These are phyloP conservation scores for Geranium incanum DNA, from an alignment of 441 rosid genomes.

Conservation along the genomic window DNA sequence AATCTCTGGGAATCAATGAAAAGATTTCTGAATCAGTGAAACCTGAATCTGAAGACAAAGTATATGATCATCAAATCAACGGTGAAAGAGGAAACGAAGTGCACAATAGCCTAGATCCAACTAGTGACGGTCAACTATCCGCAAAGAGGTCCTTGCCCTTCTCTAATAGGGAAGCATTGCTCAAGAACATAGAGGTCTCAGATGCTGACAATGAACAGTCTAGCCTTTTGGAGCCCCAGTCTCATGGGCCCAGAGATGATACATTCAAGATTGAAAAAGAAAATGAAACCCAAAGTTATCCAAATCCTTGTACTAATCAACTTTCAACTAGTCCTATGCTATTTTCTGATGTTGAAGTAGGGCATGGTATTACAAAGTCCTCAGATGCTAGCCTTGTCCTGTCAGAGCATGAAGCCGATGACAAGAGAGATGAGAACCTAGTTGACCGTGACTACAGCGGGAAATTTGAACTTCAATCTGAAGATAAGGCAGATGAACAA, in stretches of 20 bases:
- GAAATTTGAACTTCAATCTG: slow-evolving; percentile 16
- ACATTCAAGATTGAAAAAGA: not conserved
- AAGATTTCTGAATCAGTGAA: slow-evolving; percentile 13
- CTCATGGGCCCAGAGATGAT: not conserved
- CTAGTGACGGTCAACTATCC: slow-evolving; percentile 18
- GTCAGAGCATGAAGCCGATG: not conserved
- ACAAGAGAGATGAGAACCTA: not conserved
- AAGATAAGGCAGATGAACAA: slow-evolving; percentile 20
- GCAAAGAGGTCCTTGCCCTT: slow-evolving; percentile 37
- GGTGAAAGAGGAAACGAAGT: slow-evolving; percentile 19
- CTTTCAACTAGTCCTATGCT: not conserved
- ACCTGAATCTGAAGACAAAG: slow-evolving; percentile 19
- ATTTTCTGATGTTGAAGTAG: not conserved
- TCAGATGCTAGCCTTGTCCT: no score
- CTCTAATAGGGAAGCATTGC: slow-evolving; percentile 21
- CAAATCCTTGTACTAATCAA: not conserved
- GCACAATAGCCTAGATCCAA: slow-evolving; percentile 12
- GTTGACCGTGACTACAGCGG: slow-evolving; percentile 18
- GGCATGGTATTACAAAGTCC: not conserved
- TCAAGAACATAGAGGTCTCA: not conserved
- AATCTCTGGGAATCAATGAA: slow-evolving; percentile 15
- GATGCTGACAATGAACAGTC: not conserved
- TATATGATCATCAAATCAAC: slow-evolving; percentile 6
- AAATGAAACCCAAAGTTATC: not conserved
- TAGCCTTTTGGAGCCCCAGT: not conserved